Base-by-base conservation (phyloP, 2,329 filamentous ascomycete species). In the Rosellinia necatrix region DNA sequence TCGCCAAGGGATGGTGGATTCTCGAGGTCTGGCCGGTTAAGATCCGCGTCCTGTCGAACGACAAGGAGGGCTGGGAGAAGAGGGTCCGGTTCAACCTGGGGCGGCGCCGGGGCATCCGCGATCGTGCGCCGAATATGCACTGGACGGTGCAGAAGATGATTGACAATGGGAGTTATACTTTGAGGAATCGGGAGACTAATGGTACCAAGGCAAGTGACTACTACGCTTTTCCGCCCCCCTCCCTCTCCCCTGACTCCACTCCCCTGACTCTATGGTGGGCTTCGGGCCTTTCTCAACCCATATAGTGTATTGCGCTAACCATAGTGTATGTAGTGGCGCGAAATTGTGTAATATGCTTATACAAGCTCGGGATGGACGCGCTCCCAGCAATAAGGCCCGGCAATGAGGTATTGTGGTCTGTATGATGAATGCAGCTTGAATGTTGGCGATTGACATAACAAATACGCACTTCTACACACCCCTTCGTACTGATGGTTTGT, bases 61-160 rank as follows among this genome's bases (percentile, higher is more conserved):
- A 61, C 35, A 43, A 48, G 8, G 55, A 52, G 43, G 37, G 25
- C 5, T 59, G 48, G 58, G 55, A 61, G 58, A 59, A 61, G 51
- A 46, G 34, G 34, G 55, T 59, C 6, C 37, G 55, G 8, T 10
- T 58, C 8, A 59, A 59, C 30, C 19, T 59, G 15, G 51, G 56
- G 0, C 25, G 56, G 12, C 24, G 47, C 19, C 43, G 58, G 1
- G 55, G 22, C 1, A 58, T 61, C 15, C 38, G 48, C 0, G 15
- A 40, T 17, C 22, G 24, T 0, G 19, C 49, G 21, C 58, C 55
- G 17, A 61, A 59, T 13, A 47, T 58, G 53, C 56, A 61, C 21
- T 61, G 56, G 55, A 61, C 56, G 7, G 51, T 61, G 51, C 51
- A 50, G 48, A 54, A 59, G 25, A 55, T 43, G 43, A 49, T 61